phyloP scores from a whole-genome alignment of 306 rosid genomes.

The Quercus robur region DNA sequence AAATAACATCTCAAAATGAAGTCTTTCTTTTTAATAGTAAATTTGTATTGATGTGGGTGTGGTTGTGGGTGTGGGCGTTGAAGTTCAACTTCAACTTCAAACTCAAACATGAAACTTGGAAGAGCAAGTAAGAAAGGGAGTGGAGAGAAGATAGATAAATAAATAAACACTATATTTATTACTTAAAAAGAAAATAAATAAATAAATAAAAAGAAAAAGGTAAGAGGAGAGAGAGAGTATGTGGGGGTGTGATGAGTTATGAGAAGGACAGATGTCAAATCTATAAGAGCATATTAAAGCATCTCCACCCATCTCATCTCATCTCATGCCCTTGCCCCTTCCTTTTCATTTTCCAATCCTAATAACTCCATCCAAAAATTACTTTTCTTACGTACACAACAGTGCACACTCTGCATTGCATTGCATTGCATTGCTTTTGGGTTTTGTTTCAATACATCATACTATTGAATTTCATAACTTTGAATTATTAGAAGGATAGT shows the following conservation, averaged over 20 bases:
- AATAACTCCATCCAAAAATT: neutral
- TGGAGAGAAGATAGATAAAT: slow-evolving; percentile 18
- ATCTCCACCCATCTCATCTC: slow-evolving; percentile 56
- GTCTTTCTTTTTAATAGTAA: neutral
- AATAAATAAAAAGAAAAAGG: neutral
- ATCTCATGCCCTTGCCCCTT: neutral
- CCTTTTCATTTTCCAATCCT: slow-evolving; percentile 44
- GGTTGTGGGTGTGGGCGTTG: slow-evolving; percentile 13
- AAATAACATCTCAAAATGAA: slow-evolving; percentile 25
- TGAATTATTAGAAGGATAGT: too few relatives aligned
- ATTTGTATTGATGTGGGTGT: slow-evolving; percentile 16
- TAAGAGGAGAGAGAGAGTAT: neutral
- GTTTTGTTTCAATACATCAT: too few relatives aligned
- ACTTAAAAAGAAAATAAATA: neutral
- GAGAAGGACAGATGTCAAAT: slow-evolving; percentile 55
- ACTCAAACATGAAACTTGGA: slow-evolving; percentile 20
- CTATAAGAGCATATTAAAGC: slow-evolving; percentile 42
- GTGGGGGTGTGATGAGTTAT: slow-evolving; percentile 2
- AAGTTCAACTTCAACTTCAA: too few relatives aligned
- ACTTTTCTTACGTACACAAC: neutral
- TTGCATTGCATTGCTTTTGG: too few relatives aligned
- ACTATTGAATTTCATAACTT: too few relatives aligned
- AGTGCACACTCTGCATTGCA: too few relatives aligned
- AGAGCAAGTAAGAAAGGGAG: slow-evolving; percentile 23
- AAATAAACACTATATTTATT: neutral